Evolutionary conservation across 352 stramenopile genomes (phyloP), one percentile per base, ranked within the genome.

Genomic region (Globisporangium viniferum): DNA sequence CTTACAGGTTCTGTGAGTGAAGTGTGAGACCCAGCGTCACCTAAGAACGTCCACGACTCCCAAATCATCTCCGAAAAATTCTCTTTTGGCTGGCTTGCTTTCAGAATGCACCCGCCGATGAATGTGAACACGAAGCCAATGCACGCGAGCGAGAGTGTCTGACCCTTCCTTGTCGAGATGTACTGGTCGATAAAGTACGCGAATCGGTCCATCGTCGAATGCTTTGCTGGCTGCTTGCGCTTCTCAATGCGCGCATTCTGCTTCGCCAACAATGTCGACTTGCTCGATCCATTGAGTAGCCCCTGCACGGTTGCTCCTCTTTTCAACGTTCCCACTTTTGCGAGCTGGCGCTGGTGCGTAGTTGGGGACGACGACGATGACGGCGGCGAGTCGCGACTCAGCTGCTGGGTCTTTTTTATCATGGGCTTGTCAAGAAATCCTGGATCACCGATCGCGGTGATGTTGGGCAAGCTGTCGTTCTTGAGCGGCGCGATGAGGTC

Each of bases 31-130:
- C 79, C 78, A 2, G 85, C 10, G 33, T 91, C 85, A 0, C 78
- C 79, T 12, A 93, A 71, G 55, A 78, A 92, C 0, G 81, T 90
- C 83, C 81, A 93, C 2, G 80, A 73, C 36, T 88, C 66, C 85
- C 83, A 91, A 5, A 90, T 68, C 29, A 69, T 84, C 59, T 91
- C 75, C 3, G 48, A 14, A 12, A 90, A 86, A 7, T 48, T n/a
- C 14, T 59, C 31, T 0, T 44, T 66, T 15, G 74, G 79, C 9
- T 80, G 68, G 0, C 70, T 79, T 5, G 44, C 66, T 24, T 81
- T 85, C 22, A 91, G 51, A 1, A 89, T 67, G 18, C 76, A 76
- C 0, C 78, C 81, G 3, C 78, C 75, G 33, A 82, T 9, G 10
- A 74, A 59, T 39, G 88, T 84, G 1, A 93, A 31, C 8, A 81